phyloP scores from a whole-genome alignment of 148 eudicot species.

The Fagopyrum homotropicum region DNA sequence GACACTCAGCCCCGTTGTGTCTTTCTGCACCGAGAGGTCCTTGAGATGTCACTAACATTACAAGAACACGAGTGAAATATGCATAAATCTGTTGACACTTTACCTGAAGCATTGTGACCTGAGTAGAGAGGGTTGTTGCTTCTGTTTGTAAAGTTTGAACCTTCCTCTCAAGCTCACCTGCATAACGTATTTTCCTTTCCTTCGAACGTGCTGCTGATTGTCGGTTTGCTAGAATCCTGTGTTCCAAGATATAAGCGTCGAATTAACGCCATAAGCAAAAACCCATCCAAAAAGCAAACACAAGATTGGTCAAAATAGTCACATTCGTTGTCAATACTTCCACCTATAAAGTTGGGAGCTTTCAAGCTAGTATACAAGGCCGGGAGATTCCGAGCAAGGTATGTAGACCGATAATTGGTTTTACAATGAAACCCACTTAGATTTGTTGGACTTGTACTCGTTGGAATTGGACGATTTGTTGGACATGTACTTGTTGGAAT shows the following conservation, averaged over 20 bases:
- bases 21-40: conserved; percentile 39
- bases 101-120: conserved; percentile 92
- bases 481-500: no score
- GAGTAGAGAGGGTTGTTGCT: conserved; percentile 88
- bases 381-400: no score
- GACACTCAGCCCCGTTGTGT: conserved; percentile 46
- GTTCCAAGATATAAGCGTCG: neutral
- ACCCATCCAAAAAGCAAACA: no score
- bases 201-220: conserved; percentile 96
- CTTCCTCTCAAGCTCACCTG: conserved; percentile 86
- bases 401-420: no score
- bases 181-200: conserved; percentile 78
- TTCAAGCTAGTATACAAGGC: no score
- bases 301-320: no score
- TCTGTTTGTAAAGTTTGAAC: conserved; percentile 88
- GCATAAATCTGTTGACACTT: neutral
- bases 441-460: no score
- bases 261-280: neutral
- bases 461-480: no score
- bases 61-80: no score
- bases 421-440: no score
- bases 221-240: conserved; percentile 84
- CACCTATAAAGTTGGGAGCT: no score
- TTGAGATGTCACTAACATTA: neutral
- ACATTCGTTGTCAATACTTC: no score